Percentiles rank a stretch among this genome's conserved stretches.
phyloP scores from a whole-genome alignment of 352 stramenopile species.

The Phytophthora fragariae region DNA sequence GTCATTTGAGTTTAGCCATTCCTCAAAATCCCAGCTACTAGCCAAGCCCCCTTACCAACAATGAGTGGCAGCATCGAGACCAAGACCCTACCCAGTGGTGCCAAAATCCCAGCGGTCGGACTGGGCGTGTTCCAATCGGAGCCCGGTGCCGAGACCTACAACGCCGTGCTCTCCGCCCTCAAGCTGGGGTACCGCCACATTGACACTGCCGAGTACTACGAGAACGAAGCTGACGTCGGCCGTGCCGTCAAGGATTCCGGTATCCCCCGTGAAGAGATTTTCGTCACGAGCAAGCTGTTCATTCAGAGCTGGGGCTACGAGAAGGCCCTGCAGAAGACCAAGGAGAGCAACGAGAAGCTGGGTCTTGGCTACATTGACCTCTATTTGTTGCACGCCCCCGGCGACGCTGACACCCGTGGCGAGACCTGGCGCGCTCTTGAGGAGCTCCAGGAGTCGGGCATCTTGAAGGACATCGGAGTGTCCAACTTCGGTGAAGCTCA shows the following conservation, averaged over 20 bases:
- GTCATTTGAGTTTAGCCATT: conserved; percentile 11
- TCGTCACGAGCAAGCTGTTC: conserved; percentile 88
- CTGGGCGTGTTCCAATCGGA: conserved; percentile 64
- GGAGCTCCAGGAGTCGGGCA: conserved; percentile 55
- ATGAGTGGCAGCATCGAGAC: conserved; percentile 23
- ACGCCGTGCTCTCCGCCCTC: conserved; percentile 62
- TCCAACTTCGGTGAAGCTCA: conserved; percentile 91
- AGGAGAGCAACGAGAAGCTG: conserved; percentile 61
- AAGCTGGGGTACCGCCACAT: conserved; percentile 90
- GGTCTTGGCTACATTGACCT: conserved; percentile 86
- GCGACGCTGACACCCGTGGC: conserved; percentile 41
- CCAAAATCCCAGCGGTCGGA: conserved; percentile 55
- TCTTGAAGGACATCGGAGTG: conserved; percentile 87
- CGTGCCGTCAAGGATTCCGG: conserved; percentile 73
- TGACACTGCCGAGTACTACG: conserved; percentile 88
- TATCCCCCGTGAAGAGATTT: conserved; percentile 74
- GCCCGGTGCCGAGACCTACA: conserved; percentile 58
- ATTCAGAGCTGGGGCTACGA: conserved; percentile 71
- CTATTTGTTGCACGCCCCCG: conserved; percentile 76
- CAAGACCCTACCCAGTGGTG: conserved; percentile 56
- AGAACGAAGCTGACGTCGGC: conserved; percentile 90
- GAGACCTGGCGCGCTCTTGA: conserved; percentile 67
- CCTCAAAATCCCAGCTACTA: conserved; percentile 13
- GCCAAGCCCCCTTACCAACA: conserved; percentile 4
- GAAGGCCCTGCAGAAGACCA: conserved; percentile 55